Percentiles rank a stretch among this genome's conserved stretches.
Evolutionary conservation across 2,329 filamentous ascomycete species (phyloP).

Genomic region (Fusarium proliferatum): DNA sequence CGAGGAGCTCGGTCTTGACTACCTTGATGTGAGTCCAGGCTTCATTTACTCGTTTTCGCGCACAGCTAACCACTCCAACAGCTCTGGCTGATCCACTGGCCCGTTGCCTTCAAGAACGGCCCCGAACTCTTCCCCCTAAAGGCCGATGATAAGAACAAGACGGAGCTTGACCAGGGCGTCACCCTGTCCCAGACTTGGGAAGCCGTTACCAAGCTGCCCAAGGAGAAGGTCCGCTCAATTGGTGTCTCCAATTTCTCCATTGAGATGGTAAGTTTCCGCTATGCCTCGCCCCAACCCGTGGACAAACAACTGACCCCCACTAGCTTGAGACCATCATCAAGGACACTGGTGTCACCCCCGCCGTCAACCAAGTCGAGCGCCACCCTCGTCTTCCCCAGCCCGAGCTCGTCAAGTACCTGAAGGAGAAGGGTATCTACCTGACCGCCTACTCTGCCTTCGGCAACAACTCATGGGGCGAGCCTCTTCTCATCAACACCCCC

Average conservation of each 20-base stretch:
- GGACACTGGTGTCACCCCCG: slow-evolving; percentile 66
- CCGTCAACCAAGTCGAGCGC: slow-evolving; percentile 76
- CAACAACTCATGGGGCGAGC: slow-evolving; percentile 56
- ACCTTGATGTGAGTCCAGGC: slow-evolving; percentile 60
- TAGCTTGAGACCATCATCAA: slow-evolving; percentile 66
- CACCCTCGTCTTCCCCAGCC: slow-evolving; percentile 71
- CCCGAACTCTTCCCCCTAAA: slow-evolving; percentile 59
- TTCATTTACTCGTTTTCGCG: not conserved
- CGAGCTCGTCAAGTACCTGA: slow-evolving; percentile 68
- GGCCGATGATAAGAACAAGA: slow-evolving; percentile 48
- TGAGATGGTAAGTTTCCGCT: slow-evolving; percentile 53
- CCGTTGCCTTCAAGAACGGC: slow-evolving; percentile 57
- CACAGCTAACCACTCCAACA: slow-evolving; percentile 30
- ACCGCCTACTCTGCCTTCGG: slow-evolving; percentile 72
- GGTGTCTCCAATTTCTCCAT: slow-evolving; percentile 81
- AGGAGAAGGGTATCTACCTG: slow-evolving; percentile 71
- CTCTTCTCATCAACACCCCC: slow-evolving; percentile 68
- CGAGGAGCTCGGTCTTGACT: slow-evolving; percentile 65
- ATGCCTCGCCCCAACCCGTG: not conserved
- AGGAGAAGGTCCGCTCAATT: slow-evolving; percentile 72
- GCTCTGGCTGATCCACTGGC: slow-evolving; percentile 74
- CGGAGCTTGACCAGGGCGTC: slow-evolving; percentile 57
- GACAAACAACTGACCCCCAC: slow-evolving; percentile 2
- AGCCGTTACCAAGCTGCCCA: slow-evolving; percentile 67
- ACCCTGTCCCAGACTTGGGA: slow-evolving; percentile 59